Percentiles rank a stretch among this genome's conserved stretches.
Evolutionary conservation across 768 basidiomycete species (phyloP).

Genomic region (Russula sp.): DNA sequence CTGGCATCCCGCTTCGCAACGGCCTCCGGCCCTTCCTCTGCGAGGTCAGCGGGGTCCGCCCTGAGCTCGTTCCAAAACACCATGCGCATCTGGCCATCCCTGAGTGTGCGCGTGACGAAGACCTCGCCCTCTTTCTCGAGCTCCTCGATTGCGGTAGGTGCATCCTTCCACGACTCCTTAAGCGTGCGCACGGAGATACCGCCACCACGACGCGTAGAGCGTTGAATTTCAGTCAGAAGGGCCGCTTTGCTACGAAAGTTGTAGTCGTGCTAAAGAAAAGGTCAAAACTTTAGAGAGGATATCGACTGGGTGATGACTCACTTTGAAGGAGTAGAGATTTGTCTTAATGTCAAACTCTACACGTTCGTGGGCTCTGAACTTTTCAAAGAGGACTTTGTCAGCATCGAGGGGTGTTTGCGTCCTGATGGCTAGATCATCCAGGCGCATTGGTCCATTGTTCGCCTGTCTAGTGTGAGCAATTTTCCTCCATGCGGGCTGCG

Average conservation of each 20-base stretch:
- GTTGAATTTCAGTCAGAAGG: conserved; percentile 80
- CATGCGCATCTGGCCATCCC: conserved; percentile 79
- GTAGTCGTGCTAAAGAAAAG: conserved; percentile 68
- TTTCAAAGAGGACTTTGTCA: conserved; percentile 67
- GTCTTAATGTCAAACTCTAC: conserved; percentile 80
- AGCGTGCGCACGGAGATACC: conserved; percentile 80
- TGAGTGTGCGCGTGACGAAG: conserved; percentile 78
- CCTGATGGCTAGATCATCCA: conserved; percentile 83
- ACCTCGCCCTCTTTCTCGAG: conserved; percentile 88
- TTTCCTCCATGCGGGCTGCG: neutral
- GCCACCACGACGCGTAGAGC: conserved; percentile 77
- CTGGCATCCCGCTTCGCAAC: conserved; percentile 26
- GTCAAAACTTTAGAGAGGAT: conserved; percentile 21
- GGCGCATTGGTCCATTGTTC: conserved; percentile 75
- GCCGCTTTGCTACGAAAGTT: conserved; percentile 82
- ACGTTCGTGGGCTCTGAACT: conserved; percentile 78
- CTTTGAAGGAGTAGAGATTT: conserved; percentile 83
- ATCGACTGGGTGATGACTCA: conserved; percentile 36
- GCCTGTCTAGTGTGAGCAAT: conserved; percentile 40
- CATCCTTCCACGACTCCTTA: conserved; percentile 91
- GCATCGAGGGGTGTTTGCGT: conserved; percentile 75
- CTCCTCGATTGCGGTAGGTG: conserved; percentile 79
- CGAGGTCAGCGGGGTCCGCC: conserved; percentile 41
- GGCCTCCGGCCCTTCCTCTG: conserved; percentile 23
- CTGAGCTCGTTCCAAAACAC: conserved; percentile 92